These are phyloP conservation scores for Fusarium aywerte DNA, from an alignment of 2,329 filamentous ascomycete genomes.

Conservation along the genomic window DNA sequence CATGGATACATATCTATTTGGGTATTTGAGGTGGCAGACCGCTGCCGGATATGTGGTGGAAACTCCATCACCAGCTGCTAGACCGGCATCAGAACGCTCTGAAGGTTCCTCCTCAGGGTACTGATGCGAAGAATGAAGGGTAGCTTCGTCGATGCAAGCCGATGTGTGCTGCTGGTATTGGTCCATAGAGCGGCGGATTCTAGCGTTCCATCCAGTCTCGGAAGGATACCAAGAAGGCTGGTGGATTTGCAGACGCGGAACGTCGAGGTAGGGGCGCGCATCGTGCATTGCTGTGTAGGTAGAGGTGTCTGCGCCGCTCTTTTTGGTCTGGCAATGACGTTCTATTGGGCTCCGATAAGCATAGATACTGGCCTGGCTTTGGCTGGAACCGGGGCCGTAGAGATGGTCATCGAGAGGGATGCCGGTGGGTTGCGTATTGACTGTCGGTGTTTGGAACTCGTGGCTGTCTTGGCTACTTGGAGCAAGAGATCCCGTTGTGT, in stretches of 20 bases:
- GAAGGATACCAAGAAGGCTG: constrained; percentile 23
- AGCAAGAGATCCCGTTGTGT: background rate
- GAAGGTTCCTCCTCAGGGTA: constrained; percentile 4
- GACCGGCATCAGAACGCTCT: background rate
- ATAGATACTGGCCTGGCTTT: constrained; percentile 1
- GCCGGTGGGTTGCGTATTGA: constrained; percentile 4
- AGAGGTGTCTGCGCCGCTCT: constrained; percentile 1
- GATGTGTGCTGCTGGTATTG: constrained; percentile 22
- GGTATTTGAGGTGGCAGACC: background rate
- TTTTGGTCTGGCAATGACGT: background rate
- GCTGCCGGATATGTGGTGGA: background rate
- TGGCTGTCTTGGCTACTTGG: constrained; percentile 1
- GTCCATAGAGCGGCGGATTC: constrained; percentile 21
- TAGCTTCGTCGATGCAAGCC: background rate
- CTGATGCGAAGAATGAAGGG: constrained; percentile 1
- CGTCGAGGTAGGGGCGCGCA: background rate
- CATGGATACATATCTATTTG: constrained; percentile 3
- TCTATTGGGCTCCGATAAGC: constrained; percentile 4
- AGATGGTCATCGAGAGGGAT: background rate
- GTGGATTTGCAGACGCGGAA: constrained; percentile 12
- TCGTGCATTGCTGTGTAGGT: background rate
- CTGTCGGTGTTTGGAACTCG: background rate
- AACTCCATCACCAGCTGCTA: background rate
- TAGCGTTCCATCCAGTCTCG: constrained; percentile 20
- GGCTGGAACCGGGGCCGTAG: background rate